These are phyloP conservation scores for Fusarium sp. DNA, from an alignment of 2,329 filamentous ascomycete species.

Conservation along the genomic window DNA sequence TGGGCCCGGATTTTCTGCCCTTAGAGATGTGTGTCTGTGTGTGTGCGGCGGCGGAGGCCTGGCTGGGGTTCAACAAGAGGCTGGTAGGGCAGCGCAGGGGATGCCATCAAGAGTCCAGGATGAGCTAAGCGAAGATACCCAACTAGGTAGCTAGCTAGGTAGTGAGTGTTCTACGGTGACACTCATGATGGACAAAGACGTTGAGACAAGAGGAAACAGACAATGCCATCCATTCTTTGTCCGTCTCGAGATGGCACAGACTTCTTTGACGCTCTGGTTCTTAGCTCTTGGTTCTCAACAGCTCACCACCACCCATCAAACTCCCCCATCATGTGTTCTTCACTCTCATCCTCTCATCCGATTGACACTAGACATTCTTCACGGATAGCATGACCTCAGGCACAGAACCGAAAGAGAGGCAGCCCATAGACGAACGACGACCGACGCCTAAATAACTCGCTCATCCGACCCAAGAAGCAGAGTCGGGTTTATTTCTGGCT, in stretches of 20 bases:
- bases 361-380: conserved; percentile 2
- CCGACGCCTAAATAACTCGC: conserved; percentile 21
- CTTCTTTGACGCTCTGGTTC: neutral
- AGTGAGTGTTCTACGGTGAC: too few species aligned
- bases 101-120: neutral
- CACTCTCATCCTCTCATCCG: neutral
- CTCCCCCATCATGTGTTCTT: too few species aligned
- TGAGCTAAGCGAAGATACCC: too few species aligned
- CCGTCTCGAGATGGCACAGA: neutral
- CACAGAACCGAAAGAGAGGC: conserved; percentile 29
- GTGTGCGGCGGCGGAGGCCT: neutral
- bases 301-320: too few species aligned
- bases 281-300: neutral
- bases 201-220: conserved; percentile 13
- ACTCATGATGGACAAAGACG: neutral
- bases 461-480: neutral
- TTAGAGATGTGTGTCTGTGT: conserved; percentile 26
- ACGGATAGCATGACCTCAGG: neutral
- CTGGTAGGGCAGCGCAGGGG: neutral
- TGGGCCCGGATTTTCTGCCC: conserved; percentile 6
- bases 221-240: neutral
- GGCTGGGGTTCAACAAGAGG: neutral
- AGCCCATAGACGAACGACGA: conserved; percentile 22
- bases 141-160: neutral
- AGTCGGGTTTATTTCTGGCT: neutral